Conservation (phyloP, 768 basidiomycete genomes). For the Coprinellus micaceus region DNA sequence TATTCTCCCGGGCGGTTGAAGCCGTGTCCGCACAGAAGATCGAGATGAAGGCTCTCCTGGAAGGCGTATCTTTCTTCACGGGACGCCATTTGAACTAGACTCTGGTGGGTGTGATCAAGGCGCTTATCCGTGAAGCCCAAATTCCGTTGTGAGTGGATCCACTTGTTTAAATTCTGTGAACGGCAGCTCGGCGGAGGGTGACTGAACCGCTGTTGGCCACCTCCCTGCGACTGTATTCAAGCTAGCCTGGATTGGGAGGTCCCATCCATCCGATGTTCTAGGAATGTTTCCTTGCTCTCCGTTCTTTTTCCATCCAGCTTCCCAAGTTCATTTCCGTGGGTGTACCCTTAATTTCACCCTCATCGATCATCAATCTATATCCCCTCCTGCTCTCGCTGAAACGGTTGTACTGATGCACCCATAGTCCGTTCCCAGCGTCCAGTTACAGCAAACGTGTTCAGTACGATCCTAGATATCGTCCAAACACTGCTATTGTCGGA, state of each 20-base stretch:
- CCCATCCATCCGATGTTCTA: too few species aligned
- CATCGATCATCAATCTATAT: not conserved
- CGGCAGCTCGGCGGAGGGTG: too few species aligned
- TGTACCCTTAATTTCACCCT: too few species aligned
- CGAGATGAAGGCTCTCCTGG: constrained; percentile 64
- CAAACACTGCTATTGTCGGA: constrained; percentile 60
- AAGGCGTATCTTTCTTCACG: constrained; percentile 75
- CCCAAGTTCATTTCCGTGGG: too few species aligned
- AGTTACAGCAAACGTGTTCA: constrained; percentile 40
- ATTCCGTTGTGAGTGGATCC: constrained; percentile 42
- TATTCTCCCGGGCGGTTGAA: constrained; percentile 62
- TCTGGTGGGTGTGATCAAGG: constrained; percentile 66
- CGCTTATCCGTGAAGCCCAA: constrained; percentile 58
- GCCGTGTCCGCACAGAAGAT: constrained; percentile 48
- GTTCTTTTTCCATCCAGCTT: too few species aligned
- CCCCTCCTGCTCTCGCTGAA: too few species aligned
- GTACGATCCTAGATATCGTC: constrained; percentile 58
- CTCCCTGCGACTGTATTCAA: too few species aligned
- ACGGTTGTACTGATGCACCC: too few species aligned
- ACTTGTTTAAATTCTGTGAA: not conserved
- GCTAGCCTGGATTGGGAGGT: too few species aligned
- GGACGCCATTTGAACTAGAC: constrained; percentile 77
- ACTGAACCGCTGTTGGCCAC: too few species aligned
- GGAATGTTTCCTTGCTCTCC: not conserved
- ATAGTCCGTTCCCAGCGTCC: not conserved